Evolutionary conservation across 2,329 filamentous ascomycete genomes (phyloP).

Genomic region (Cytospora paraplurivora): DNA sequence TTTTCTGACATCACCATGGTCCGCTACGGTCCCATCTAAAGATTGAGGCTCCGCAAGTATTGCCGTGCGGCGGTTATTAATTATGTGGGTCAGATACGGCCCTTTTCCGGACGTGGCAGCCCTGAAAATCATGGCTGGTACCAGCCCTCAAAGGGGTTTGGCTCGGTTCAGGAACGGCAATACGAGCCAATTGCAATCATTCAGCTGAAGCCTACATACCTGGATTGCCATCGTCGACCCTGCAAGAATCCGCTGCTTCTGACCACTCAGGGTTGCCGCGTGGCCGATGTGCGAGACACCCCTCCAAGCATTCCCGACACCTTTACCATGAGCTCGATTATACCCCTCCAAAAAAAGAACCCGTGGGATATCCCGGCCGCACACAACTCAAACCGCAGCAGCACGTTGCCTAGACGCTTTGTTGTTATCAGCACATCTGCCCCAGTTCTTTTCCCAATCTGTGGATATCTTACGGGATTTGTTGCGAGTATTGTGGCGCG

Average conservation of each 20-base stretch:
- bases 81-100: conserved; percentile 18
- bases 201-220: background rate
- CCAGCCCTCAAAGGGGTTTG: conserved; percentile 13
- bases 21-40: conserved; percentile 13
- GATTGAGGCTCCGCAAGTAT: conserved; percentile 23
- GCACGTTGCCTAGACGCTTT: background rate
- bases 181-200: conserved; percentile 2
- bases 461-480: conserved; percentile 24
- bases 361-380: no score
- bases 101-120: conserved; percentile 23
- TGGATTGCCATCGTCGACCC: background rate
- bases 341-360: no score
- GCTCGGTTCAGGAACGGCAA: conserved; percentile 7
- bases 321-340: background rate
- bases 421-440: conserved; percentile 6
- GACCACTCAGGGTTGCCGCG: background rate
- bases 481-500: conserved; percentile 29
- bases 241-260: conserved; percentile 7
- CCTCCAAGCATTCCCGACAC: background rate
- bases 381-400: background rate
- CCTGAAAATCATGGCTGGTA: conserved; percentile 1
- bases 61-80: conserved; percentile 18
- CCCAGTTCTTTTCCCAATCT: conserved; percentile 11
- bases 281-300: background rate
- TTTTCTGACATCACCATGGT: conserved; percentile 27